Conservation (phyloP, 1,284 basidiomycete genomes). For the Apiotrichum laibachii region DNA sequence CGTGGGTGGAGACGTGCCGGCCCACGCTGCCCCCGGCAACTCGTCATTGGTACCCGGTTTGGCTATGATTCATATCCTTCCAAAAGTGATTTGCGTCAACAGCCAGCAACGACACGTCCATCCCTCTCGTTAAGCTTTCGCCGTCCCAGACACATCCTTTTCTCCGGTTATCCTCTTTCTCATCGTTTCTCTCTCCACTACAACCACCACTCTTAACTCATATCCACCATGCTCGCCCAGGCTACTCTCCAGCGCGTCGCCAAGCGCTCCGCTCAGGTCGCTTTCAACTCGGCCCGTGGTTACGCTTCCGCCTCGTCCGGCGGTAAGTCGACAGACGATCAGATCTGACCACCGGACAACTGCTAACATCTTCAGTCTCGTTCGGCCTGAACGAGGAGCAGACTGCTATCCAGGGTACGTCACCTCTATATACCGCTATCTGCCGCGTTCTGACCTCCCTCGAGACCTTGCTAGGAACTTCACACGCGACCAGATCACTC, state of each 20-base stretch:
- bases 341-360: neutral
- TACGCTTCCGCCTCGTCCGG: conserved; percentile 1
- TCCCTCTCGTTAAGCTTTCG: neutral
- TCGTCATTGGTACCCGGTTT: too few relatives aligned
- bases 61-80: too few relatives aligned
- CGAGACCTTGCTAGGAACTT: conserved; percentile 56
- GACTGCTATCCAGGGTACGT: conserved; percentile 41
- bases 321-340: neutral
- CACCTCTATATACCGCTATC: too few relatives aligned
- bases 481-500: conserved; percentile 55
- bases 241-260: neutral
- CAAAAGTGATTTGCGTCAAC: too few relatives aligned
- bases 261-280: neutral
- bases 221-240: conserved; percentile 1
- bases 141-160: neutral
- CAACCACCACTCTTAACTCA: neutral
- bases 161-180: neutral
- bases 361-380: conserved; percentile 23
- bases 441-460: neutral
- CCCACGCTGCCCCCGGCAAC: too few relatives aligned
- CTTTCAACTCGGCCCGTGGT: neutral
- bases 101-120: too few relatives aligned
- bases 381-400: conserved; percentile 44
- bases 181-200: neutral
- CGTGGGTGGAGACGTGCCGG: too few relatives aligned